These are phyloP conservation scores for Cenchrus fungigraminus DNA, from an alignment of 176 grass and related monocot species.

Conservation along the genomic window DNA sequence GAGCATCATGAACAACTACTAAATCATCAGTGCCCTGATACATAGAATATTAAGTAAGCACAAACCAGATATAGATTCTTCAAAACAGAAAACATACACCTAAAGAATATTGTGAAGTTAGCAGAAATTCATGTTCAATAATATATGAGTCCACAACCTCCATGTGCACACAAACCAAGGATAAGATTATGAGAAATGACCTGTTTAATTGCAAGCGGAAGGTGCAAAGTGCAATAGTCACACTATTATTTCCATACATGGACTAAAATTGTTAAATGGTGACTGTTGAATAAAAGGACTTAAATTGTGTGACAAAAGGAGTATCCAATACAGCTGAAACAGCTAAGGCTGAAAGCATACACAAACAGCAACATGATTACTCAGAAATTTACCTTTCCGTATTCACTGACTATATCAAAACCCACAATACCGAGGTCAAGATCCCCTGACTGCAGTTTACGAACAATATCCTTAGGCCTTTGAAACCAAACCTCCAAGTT, in stretches of 20 bases:
- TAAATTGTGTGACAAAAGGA: not conserved
- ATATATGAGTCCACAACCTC: not conserved
- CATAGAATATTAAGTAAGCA: conserved; percentile 31
- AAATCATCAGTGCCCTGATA: conserved; percentile 81
- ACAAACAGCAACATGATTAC: conserved; percentile 9
- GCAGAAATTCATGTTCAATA: conserved; percentile 12
- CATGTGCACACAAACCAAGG: not conserved
- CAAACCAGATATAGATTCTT: not conserved
- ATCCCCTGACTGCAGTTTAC: conserved; percentile 83
- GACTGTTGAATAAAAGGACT: not conserved
- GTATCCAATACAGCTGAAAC: not conserved
- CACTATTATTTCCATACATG: not conserved
- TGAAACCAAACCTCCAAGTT: conserved; percentile 98
- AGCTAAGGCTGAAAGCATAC: not conserved
- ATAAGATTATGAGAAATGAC: conserved; percentile 14
- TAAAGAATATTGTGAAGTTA: conserved; percentile 9
- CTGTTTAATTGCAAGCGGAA: not conserved
- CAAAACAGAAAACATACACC: conserved; percentile 3
- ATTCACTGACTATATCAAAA: conserved; percentile 88
- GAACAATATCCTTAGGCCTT: conserved; percentile 92
- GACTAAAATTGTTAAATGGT: not conserved
- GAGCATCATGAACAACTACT: conserved; percentile 90
- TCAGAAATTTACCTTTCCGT: conserved; percentile 57
- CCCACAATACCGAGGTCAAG: conserved; percentile 91
- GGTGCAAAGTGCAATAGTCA: not conserved